Percentiles rank a stretch among this genome's conserved stretches.
These are phyloP conservation scores for Neurospora sp. DNA, from an alignment of 495 filamentous ascomycete species.

Conservation along the genomic window DNA sequence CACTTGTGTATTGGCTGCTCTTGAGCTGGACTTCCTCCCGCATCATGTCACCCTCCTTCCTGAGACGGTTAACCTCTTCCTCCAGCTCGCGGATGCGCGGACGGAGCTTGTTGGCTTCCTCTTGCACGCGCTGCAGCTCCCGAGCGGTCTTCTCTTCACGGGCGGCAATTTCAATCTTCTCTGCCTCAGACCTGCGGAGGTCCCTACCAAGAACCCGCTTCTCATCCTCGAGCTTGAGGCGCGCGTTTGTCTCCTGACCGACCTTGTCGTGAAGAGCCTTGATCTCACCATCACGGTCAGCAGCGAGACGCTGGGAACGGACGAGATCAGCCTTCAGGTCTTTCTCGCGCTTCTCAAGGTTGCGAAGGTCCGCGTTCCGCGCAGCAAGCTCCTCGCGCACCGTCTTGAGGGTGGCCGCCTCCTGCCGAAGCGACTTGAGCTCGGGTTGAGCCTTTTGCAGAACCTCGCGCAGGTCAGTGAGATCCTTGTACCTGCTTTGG, in stretches of 20 bases:
- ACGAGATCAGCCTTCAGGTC: constrained; percentile 67
- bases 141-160: constrained; percentile 53
- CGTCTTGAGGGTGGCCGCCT: constrained; percentile 60
- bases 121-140: constrained; percentile 60
- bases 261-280: constrained; percentile 65
- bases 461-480: constrained; percentile 66
- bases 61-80: constrained; percentile 53
- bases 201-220: constrained; percentile 60
- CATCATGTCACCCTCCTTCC: constrained; percentile 52
- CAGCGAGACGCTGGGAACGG: constrained; percentile 53
- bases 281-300: constrained; percentile 68
- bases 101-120: constrained; percentile 55
- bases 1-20: constrained; percentile 72
- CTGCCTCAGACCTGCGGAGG: constrained; percentile 60
- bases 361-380: constrained; percentile 57
- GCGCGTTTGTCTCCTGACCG: constrained; percentile 58
- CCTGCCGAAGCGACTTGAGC: constrained; percentile 60
- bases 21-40: constrained; percentile 77
- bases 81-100: constrained; percentile 59
- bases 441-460: constrained; percentile 83
- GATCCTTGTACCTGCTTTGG: constrained; percentile 74
- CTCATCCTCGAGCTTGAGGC: constrained; percentile 67
- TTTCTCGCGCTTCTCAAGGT: constrained; percentile 68
- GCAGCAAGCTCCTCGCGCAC: constrained; percentile 61
- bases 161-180: constrained; percentile 66